These are phyloP conservation scores for Termitomyces sp. DNA, from an alignment of 768 basidiomycete species.

Conservation along the genomic window DNA sequence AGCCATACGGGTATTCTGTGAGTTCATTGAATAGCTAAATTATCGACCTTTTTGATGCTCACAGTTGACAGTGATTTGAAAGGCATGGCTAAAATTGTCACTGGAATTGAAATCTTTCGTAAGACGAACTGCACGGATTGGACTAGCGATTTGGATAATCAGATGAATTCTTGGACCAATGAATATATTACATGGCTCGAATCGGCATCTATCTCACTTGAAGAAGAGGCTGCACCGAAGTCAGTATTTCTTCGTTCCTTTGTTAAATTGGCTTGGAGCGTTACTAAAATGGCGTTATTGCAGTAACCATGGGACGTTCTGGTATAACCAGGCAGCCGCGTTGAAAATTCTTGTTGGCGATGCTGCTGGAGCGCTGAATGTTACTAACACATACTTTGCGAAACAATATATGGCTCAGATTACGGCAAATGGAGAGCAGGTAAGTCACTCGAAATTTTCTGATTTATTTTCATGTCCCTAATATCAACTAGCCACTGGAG, in stretches of 20 bases:
- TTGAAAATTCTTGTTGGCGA: constrained; percentile 54
- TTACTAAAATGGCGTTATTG: background rate
- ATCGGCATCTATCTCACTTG: constrained; percentile 40
- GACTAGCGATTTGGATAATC: constrained; percentile 47
- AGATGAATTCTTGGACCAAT: constrained; percentile 47
- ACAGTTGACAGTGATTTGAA: constrained; percentile 45
- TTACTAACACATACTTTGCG: constrained; percentile 47
- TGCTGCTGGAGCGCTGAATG: constrained; percentile 39
- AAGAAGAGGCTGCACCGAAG: constrained; percentile 47
- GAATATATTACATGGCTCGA: constrained; percentile 56
- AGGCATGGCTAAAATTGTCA: constrained; percentile 32
- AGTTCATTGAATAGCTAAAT: constrained; percentile 14
- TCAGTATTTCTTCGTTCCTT: constrained; percentile 26
- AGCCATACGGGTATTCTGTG: constrained; percentile 54
- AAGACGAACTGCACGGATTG: constrained; percentile 45
- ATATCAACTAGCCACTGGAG: constrained; percentile 48
- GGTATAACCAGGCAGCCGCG: constrained; percentile 55
- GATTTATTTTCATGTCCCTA: background rate
- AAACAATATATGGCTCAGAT: constrained; percentile 51
- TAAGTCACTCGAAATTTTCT: constrained; percentile 13
- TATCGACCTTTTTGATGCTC: background rate
- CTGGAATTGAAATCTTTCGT: constrained; percentile 8
- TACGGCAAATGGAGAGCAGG: constrained; percentile 54
- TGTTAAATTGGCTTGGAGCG: background rate
- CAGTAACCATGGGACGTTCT: constrained; percentile 69